These are phyloP conservation scores for Eucalyptus melliodora DNA, from an alignment of 345 rosid genomes.

Conservation along the genomic window DNA sequence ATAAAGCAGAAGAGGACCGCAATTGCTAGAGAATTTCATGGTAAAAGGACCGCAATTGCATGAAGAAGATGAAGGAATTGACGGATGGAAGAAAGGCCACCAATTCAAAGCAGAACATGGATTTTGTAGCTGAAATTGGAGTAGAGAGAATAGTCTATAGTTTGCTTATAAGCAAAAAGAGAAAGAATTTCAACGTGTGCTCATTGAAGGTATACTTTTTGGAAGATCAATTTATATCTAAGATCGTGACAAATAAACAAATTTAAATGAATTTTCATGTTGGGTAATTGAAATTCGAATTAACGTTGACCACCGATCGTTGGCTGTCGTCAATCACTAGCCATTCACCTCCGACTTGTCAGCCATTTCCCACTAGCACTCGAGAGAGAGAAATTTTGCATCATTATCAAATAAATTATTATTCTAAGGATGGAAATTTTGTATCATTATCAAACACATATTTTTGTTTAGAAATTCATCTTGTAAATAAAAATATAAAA, in stretches of 20 bases:
- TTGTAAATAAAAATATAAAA: no score
- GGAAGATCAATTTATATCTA: neutral
- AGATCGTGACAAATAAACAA: neutral
- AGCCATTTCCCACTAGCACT: accelerated
- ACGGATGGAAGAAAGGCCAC: no score
- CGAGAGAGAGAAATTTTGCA: accelerated
- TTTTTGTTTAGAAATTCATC: no score
- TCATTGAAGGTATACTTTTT: neutral
- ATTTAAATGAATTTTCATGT: neutral
- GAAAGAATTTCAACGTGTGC: neutral
- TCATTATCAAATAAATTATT: no score
- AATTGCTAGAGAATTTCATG: no score
- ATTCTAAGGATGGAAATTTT: accelerated
- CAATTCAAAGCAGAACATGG: no score
- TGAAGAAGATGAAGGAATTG: no score
- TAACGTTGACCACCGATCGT: accelerated
- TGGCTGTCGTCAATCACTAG: accelerated
- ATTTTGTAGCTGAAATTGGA: no score
- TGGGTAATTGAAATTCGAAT: neutral
- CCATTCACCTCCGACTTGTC: accelerated
- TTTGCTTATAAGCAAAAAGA: neutral
- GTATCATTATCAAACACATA: no score
- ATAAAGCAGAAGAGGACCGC: no score
- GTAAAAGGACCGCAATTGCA: no score
- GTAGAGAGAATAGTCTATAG: no score